A percentile compares a stretch with the other conserved stretches of the same genome.
Evolutionary conservation across 2,329 filamentous ascomycete genomes (phyloP).

Genomic region (Trichoderma breve): DNA sequence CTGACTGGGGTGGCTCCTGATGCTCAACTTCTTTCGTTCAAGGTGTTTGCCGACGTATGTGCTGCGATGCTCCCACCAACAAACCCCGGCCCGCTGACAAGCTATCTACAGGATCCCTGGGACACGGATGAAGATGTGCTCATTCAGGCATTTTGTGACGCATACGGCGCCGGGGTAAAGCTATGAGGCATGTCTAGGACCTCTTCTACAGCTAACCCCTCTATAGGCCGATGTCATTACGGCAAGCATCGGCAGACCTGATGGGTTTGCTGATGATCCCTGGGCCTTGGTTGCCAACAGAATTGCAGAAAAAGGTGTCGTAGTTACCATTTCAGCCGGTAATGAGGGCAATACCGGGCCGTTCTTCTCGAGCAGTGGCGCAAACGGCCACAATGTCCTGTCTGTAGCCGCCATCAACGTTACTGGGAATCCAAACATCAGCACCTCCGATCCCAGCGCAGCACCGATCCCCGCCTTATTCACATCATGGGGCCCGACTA

Average conservation of each 20-base stretch:
- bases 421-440: conserved; percentile 41
- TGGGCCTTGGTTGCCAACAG: conserved; percentile 43
- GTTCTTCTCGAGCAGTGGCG: conserved; percentile 42
- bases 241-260: conserved; percentile 38
- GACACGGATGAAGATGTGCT: conserved; percentile 36
- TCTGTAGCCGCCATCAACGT: conserved; percentile 41
- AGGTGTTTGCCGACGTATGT: conserved; percentile 40
- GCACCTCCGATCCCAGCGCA: conserved; percentile 27
- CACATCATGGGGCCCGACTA: conserved; percentile 52
- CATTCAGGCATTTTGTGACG: conserved; percentile 39
- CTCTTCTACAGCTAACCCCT: background rate
- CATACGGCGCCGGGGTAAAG: conserved; percentile 35
- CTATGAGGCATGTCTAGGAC: background rate
- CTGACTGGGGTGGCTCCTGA: conserved; percentile 47
- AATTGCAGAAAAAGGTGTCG: conserved; percentile 45
- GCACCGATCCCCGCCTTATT: conserved; percentile 43
- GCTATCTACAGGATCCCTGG: conserved; percentile 26
- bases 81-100: background rate
- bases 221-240: conserved; percentile 44
- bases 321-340: conserved; percentile 51
- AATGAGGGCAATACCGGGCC: conserved; percentile 50
- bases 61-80: background rate
- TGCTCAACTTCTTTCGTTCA: conserved; percentile 44
- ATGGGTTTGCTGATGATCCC: conserved; percentile 42
- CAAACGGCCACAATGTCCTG: conserved; percentile 35